A percentile compares a stretch with the other conserved stretches of the same genome.
These are phyloP conservation scores for Lentinus polychrous DNA, from an alignment of 1,284 basidiomycete species.

Conservation along the genomic window DNA sequence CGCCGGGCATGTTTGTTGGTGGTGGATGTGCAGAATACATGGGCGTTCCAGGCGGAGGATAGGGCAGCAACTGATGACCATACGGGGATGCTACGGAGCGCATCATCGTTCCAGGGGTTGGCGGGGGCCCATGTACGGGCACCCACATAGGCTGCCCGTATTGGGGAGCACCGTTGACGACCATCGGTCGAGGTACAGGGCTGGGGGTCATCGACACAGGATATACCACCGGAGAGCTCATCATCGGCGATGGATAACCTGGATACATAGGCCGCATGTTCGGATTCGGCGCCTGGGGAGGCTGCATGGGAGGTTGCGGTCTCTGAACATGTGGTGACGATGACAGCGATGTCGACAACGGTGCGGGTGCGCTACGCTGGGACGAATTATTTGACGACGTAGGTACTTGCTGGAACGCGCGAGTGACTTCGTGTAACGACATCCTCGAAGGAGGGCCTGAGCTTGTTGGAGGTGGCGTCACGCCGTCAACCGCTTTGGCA, in stretches of 20 bases:
- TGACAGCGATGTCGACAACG: constrained; percentile 26
- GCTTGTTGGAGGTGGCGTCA: constrained; percentile 61
- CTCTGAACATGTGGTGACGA: constrained; percentile 32
- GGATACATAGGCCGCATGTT: constrained; percentile 48
- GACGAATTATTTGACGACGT: constrained; percentile 34
- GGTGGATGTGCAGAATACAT: constrained; percentile 41
- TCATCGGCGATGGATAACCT: constrained; percentile 57
- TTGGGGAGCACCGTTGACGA: constrained; percentile 51
- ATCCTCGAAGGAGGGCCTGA: constrained; percentile 58
- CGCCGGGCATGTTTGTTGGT: constrained; percentile 30
- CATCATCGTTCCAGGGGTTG: constrained; percentile 48
- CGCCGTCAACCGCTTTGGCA: constrained; percentile 75
- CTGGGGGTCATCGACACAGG: constrained; percentile 50
- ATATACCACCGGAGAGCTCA: constrained; percentile 64
- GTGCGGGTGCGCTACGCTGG: constrained; percentile 41
- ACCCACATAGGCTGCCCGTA: constrained; percentile 63
- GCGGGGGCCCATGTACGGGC: constrained; percentile 36
- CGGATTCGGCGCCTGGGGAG: constrained; percentile 28
- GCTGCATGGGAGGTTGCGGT: constrained; percentile 29
- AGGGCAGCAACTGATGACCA: constrained; percentile 54
- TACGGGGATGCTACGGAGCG: constrained; percentile 58
- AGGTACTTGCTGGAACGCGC: constrained; percentile 78
- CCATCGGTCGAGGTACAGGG: constrained; percentile 53
- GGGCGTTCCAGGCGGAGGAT: constrained; percentile 40
- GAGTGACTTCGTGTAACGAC: constrained; percentile 72